Evolutionary conservation across 257 asterid genomes (phyloP).

Genomic region (Solanum pennellii): DNA sequence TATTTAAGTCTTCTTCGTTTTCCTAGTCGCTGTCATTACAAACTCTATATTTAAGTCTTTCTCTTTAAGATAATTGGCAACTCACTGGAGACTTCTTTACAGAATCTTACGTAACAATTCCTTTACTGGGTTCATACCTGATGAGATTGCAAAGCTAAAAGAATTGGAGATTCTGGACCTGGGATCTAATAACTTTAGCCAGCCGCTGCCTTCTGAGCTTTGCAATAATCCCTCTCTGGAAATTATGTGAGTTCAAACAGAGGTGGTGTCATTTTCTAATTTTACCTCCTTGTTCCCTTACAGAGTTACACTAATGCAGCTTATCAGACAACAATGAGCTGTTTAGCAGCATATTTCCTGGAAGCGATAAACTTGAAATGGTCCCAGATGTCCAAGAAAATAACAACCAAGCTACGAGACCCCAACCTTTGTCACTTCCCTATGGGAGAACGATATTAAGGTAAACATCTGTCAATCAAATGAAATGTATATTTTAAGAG

Average conservation of each 20-base stretch:
- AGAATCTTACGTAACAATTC: slow-evolving; percentile 80
- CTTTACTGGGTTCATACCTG: slow-evolving; percentile 66
- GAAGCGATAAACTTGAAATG: slow-evolving; percentile 36
- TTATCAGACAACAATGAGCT: slow-evolving; percentile 61
- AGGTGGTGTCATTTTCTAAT: not conserved
- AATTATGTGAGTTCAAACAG: slow-evolving; percentile 36
- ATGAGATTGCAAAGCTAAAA: slow-evolving; percentile 41
- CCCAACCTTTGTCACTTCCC: slow-evolving; percentile 8
- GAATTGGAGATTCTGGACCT: slow-evolving; percentile 68
- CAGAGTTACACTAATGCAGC: slow-evolving; percentile 22
- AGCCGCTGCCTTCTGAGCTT: slow-evolving; percentile 46
- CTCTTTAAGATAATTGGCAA: not conserved
- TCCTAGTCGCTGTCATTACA: not conserved
- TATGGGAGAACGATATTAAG: slow-evolving; percentile 16
- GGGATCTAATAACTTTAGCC: slow-evolving; percentile 73
- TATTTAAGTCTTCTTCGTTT: not conserved
- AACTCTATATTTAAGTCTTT: not conserved
- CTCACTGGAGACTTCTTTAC: slow-evolving; percentile 7
- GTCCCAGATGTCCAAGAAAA: slow-evolving; percentile 50
- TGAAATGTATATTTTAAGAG: not conserved
- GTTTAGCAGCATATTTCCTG: slow-evolving; percentile 26
- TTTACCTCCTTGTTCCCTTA: not conserved
- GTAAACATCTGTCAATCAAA: slow-evolving; percentile 18
- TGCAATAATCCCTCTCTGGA: slow-evolving; percentile 42
- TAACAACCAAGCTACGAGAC: slow-evolving; percentile 10